Conservation (phyloP, 1,284 basidiomycete species). For the Tremellales sp. region DNA sequence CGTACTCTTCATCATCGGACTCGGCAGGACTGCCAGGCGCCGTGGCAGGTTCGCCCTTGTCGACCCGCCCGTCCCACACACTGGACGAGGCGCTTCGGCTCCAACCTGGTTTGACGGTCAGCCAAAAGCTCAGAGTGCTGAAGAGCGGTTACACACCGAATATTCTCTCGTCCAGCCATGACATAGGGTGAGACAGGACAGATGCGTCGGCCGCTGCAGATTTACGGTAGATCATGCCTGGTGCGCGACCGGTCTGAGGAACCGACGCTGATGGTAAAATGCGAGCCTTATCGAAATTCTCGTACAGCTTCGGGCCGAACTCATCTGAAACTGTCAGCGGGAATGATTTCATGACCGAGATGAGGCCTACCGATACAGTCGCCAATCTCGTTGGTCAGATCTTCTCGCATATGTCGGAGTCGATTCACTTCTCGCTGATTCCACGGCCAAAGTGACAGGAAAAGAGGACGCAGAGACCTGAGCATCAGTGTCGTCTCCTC, state of each 20-base stretch:
- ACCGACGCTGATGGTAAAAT: constrained; percentile 78
- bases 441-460: constrained; percentile 85
- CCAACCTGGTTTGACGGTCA: constrained; percentile 23
- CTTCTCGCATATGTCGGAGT: constrained; percentile 72
- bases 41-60: constrained; percentile 31
- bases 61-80: constrained; percentile 39
- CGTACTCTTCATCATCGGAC: constrained; percentile 47
- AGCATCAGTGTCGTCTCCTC: neutral
- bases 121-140: neutral
- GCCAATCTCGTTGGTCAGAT: constrained; percentile 80
- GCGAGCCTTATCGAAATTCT: constrained; percentile 83
- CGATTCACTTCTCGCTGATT: constrained; percentile 79
- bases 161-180: constrained; percentile 50
- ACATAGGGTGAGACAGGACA: constrained; percentile 47
- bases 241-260: constrained; percentile 58
- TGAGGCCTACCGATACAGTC: constrained; percentile 75
- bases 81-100: constrained; percentile 36
- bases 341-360: neutral
- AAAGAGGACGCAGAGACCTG: constrained; percentile 85
- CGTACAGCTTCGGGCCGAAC: constrained; percentile 78
- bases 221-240: constrained; percentile 32
- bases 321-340: constrained; percentile 35
- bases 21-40: constrained; percentile 44
- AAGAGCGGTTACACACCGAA: constrained; percentile 45
- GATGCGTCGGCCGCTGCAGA: constrained; percentile 33